Conservation (phyloP, 371 early-diverging fungal species). For the Actinomortierella ambigua region DNA sequence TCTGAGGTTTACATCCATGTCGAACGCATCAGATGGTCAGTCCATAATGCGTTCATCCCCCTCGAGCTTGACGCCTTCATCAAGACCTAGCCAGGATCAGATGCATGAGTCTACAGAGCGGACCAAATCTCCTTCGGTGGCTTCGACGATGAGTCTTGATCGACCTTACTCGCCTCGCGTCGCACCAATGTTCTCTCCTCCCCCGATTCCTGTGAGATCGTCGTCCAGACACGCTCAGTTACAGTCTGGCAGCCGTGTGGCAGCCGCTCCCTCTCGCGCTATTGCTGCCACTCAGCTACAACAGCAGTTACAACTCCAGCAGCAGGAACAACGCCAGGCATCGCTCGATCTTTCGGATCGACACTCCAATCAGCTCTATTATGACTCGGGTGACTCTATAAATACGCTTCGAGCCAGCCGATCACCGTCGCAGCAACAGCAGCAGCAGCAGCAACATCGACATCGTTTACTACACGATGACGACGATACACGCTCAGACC, state of each 20-base stretch:
- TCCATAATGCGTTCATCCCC: neutral
- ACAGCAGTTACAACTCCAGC: neutral
- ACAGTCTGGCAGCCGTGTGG: too few species aligned
- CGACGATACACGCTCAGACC: constrained; percentile 3
- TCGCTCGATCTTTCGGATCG: neutral
- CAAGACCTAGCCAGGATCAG: constrained; percentile 1
- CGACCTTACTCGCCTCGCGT: too few species aligned
- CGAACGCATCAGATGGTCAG: too few species aligned
- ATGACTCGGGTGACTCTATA: constrained; percentile 10
- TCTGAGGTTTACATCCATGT: too few species aligned
- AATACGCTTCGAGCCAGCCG: constrained; percentile 9
- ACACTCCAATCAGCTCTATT: constrained; percentile 12
- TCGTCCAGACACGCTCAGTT: too few species aligned
- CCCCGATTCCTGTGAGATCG: too few species aligned
- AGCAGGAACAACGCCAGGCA: neutral
- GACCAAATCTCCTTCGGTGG: too few species aligned
- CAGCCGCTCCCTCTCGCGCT: neutral
- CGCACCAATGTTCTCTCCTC: too few species aligned
- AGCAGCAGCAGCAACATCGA: constrained; percentile 3
- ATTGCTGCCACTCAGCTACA: neutral
- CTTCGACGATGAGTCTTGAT: too few species aligned
- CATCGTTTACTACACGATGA: neutral
- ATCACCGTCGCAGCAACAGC: neutral
- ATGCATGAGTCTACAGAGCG: neutral
- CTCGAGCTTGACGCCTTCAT: neutral